Base-by-base conservation (phyloP, 257 asterid species). In the Euphrasia confusa region DNA sequence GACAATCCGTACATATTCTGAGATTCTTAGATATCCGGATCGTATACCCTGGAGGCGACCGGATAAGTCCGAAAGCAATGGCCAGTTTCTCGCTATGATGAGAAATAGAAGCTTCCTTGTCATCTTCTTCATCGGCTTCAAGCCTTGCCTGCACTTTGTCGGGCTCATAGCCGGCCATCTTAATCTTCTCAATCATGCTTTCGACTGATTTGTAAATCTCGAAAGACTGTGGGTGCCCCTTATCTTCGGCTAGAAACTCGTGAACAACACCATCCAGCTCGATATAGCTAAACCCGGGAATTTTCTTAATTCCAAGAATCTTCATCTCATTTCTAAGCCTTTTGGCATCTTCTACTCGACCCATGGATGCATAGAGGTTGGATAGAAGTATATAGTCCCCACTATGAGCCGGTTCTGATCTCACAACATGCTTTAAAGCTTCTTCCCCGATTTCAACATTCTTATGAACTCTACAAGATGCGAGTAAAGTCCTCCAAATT, bases 11-110 rank as follows among this genome's bases (percentile, higher is more conserved):
- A 55, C 88, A 79, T 67, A 81, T 77, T 55, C 88, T 76, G n/a
- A 81, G 74, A 66, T 81, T 81, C 54, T 79, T 81, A 17, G 77
- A 18, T 61, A 81, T 30, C 67, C 81, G 71, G 10, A 81, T 61
- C 1, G 76, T 68, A 24, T 64, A 26, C 30, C 81, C 77, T 2
- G 75, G 72, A 30, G 68, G 26, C 13, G 77, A 72, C 60, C 70
- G 63, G 7, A 81, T 49, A 10, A 81, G 79, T 17, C 83, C 84
- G 21, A 69, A 79, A 58, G 84, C 82, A 58, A 79, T 62, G 17
- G 84, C 84, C 65, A 81, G 37, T 65, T 81, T 81, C 81, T 81
- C 88, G 61, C 84, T 81, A 18, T 81, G 88, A 72, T 79, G 84
- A 48, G 75, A 49, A 30, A 81, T 21, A 1, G 88, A 76, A 59